Evolutionary conservation across 2,329 filamentous ascomycete genomes (phyloP), one percentile per base, ranked within the genome.

Genomic region (Monosporascus sp.): DNA sequence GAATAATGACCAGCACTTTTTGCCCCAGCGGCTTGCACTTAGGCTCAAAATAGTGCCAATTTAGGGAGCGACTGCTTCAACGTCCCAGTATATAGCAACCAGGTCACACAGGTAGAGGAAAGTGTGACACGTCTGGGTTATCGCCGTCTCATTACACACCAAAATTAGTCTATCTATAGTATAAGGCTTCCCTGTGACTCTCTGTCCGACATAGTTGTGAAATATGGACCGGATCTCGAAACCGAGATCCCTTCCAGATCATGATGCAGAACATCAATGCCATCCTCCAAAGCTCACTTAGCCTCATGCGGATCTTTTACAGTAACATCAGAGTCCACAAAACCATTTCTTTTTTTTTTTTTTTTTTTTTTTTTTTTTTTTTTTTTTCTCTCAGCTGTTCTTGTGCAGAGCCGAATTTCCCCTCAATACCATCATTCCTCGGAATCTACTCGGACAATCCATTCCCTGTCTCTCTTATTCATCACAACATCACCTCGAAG

Each of bases 371-470:
- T 38, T 35, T 53, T 40, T 43, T 31, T 31, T 26, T 37, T 15
- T 9, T n/a, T 54, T 54, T 38, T 47, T 38, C 9, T 51, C 51
- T 51, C 51, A 28, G 46, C 48, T 31, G 1, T 35, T 28, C 26
- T 31, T 68, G 55, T 60, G 48, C 54, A 26, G 28, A 31, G 31
- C 40, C 48, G 37, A 55, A 53, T 48, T 47, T 52, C 5, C 31
- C 31, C 31, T 35, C 11, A 35, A 35, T 14, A 14, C 11, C 31
- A 35, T 35, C 31, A 14, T 35, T 35, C 11, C 9, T 35, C 31
- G 11, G 31, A 31, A 14, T 35, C 9, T 35, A 35, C 11, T 35
- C 31, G 31, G 5, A 35, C 31, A 35, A 14, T 35, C 14, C 11
- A 35, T 35, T 35, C 9, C 11, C 31, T 14, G 31, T 35, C 11